Conservation (phyloP, 2,329 filamentous ascomycete genomes). For the Cryphonectria nitschkei region DNA sequence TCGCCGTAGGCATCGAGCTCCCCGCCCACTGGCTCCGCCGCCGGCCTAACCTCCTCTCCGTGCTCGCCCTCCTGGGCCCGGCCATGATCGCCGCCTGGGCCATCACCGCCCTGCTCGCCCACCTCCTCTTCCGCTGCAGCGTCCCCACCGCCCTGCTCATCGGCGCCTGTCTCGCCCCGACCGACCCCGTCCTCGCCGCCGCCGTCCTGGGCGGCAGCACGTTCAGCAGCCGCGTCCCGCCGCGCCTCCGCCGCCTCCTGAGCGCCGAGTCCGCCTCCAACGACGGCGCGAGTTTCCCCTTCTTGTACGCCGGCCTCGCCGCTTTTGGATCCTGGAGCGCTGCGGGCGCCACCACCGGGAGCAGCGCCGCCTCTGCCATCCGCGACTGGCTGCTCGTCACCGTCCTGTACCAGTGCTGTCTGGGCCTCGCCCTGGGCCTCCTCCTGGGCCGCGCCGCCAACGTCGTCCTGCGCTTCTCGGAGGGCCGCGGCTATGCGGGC, state of each 20-base stretch:
- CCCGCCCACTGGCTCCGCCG: constrained; percentile 47
- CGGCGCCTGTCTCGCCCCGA: constrained; percentile 71
- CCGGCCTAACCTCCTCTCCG: constrained; percentile 27
- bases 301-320: constrained; percentile 22
- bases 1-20: constrained; percentile 72
- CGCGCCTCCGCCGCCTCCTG: constrained; percentile 65
- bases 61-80: constrained; percentile 66
- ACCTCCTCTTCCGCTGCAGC: constrained; percentile 64
- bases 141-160: constrained; percentile 65
- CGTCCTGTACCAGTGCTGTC: constrained; percentile 66
- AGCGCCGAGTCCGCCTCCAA: constrained; percentile 70
- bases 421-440: constrained; percentile 67
- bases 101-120: constrained; percentile 63
- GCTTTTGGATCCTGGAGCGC: neutral
- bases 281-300: constrained; percentile 28
- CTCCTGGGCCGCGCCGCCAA: constrained; percentile 70
- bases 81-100: constrained; percentile 74
- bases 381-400: constrained; percentile 70
- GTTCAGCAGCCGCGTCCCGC: constrained; percentile 68
- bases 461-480: constrained; percentile 40
- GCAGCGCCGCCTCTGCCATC: constrained; percentile 52
- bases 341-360: neutral
- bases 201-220: constrained; percentile 55
- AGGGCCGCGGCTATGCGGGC: constrained; percentile 20
- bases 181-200: constrained; percentile 71